Conservation (phyloP, 108 stramenopile species). For the Schizochytrium sp. region DNA sequence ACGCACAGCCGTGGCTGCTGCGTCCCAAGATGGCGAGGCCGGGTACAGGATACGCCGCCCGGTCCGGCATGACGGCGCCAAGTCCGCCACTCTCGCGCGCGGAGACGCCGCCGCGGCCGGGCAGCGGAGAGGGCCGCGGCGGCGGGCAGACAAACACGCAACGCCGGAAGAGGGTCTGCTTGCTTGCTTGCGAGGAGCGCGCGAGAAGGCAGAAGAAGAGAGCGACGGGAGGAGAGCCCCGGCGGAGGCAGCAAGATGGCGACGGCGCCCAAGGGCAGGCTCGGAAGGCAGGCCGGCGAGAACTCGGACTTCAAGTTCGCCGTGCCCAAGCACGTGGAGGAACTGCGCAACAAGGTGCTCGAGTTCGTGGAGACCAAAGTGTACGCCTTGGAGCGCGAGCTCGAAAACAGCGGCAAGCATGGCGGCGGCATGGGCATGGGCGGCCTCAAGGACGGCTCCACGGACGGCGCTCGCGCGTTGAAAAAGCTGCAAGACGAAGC, state of each 20-base stretch:
- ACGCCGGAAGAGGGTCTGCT: too few species aligned
- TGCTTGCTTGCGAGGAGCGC: too few species aligned
- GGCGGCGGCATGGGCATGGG: conserved; percentile 14
- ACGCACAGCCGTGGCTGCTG: too few species aligned
- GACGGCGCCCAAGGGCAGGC: neutral
- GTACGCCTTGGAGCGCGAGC: neutral
- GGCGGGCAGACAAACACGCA: too few species aligned
- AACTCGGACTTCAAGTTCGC: neutral
- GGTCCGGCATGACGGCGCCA: too few species aligned
- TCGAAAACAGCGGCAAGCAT: neutral
- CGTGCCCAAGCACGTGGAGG: conserved; percentile 1
- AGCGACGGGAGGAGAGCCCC: neutral
- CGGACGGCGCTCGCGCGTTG: neutral
- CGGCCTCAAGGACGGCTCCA: neutral
- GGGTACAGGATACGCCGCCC: too few species aligned
- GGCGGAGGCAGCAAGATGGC: neutral
- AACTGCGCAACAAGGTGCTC: neutral
- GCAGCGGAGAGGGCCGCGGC: too few species aligned
- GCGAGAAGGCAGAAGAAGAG: neutral
- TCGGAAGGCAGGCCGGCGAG: neutral
- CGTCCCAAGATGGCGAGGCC: too few species aligned
- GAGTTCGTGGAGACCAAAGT: conserved; percentile 1
- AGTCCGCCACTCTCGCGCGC: too few species aligned
- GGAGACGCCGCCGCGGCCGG: too few species aligned
- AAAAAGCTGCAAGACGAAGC: neutral